These are phyloP conservation scores for Ochromonadaceae sp. DNA, from an alignment of 352 stramenopile species.

Conservation along the genomic window DNA sequence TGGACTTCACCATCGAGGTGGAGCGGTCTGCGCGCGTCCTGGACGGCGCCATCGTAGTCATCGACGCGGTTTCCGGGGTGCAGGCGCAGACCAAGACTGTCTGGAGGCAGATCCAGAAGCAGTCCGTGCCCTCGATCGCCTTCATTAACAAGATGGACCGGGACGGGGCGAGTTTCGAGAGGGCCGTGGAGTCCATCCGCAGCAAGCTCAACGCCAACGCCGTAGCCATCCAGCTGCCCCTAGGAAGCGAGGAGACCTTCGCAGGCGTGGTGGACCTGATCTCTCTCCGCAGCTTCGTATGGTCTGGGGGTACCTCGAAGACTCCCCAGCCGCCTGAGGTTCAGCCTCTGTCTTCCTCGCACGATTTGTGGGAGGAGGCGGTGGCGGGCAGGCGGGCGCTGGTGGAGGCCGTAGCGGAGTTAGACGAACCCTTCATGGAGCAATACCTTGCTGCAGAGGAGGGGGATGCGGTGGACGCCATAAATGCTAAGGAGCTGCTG, in stretches of 20 bases:
- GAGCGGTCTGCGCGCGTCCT: conserved; percentile 88
- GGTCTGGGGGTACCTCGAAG: too few relatives aligned
- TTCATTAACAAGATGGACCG: conserved; percentile 77
- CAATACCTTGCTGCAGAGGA: too few relatives aligned
- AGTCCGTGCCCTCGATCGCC: conserved; percentile 44
- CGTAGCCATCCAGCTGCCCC: conserved; percentile 48
- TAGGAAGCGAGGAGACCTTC: conserved; percentile 55
- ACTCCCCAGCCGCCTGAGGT: too few relatives aligned
- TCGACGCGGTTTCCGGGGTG: conserved; percentile 91
- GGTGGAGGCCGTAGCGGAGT: too few relatives aligned
- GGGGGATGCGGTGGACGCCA: too few relatives aligned
- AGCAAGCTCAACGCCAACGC: conserved; percentile 24
- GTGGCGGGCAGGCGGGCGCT: too few relatives aligned
- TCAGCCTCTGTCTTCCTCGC: too few relatives aligned
- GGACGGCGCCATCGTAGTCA: conserved; percentile 86
- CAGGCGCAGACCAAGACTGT: conserved; percentile 77
- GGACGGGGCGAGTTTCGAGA: conserved; percentile 50
- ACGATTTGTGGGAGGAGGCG: too few relatives aligned
- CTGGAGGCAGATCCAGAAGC: conserved; percentile 55
- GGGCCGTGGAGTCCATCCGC: conserved; percentile 33
- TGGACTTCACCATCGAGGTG: conserved; percentile 97
- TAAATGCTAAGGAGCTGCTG: too few relatives aligned
- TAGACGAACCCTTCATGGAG: too few relatives aligned
- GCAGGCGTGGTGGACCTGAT: conserved; percentile 61
- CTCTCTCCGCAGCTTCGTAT: too few relatives aligned